phyloP scores from a whole-genome alignment of 371 early-diverging fungal species.

The Zychaea mexicana region DNA sequence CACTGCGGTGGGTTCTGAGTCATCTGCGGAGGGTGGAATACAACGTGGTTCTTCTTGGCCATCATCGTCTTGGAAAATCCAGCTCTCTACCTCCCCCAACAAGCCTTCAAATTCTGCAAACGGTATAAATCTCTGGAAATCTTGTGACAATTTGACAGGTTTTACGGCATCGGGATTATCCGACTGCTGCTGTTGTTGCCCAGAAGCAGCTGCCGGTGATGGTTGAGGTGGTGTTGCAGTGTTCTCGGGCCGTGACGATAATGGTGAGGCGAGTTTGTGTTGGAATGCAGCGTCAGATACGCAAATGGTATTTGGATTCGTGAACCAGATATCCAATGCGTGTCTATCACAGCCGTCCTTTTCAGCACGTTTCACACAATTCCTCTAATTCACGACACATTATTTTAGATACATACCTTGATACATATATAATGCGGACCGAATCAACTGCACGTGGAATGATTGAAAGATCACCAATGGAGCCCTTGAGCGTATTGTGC shows the following conservation, averaged over 20 bases:
- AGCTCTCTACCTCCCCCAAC: slow-evolving; percentile 29
- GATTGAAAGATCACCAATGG: slow-evolving; percentile 47
- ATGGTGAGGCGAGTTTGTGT: slow-evolving; percentile 29
- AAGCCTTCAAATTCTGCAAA: slow-evolving; percentile 34
- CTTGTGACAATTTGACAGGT: slow-evolving; percentile 40
- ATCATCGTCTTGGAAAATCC: slow-evolving; percentile 31
- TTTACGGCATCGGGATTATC: slow-evolving; percentile 2
- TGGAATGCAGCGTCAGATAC: slow-evolving; percentile 45
- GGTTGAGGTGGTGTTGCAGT: slow-evolving; percentile 3
- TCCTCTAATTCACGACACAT: background rate
- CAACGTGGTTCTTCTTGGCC: slow-evolving; percentile 11
- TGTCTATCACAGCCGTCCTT: slow-evolving; percentile 18
- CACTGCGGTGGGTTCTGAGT: slow-evolving; percentile 32
- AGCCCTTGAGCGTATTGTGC: slow-evolving; percentile 28
- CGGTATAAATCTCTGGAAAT: slow-evolving; percentile 34
- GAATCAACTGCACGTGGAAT: slow-evolving; percentile 58
- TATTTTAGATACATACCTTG: slow-evolving; percentile 48
- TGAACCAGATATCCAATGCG: slow-evolving; percentile 46
- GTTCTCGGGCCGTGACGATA: slow-evolving; percentile 12
- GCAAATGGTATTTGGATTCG: slow-evolving; percentile 32
- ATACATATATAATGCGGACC: slow-evolving; percentile 57
- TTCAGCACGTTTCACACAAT: background rate
- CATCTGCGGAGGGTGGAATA: slow-evolving; percentile 9
- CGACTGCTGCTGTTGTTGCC: background rate
- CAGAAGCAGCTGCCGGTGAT: background rate